A percentile compares a stretch with the other conserved stretches of the same genome.
Evolutionary conservation across 352 stramenopile species (phyloP).

Genomic region (Globisporangium solare): DNA sequence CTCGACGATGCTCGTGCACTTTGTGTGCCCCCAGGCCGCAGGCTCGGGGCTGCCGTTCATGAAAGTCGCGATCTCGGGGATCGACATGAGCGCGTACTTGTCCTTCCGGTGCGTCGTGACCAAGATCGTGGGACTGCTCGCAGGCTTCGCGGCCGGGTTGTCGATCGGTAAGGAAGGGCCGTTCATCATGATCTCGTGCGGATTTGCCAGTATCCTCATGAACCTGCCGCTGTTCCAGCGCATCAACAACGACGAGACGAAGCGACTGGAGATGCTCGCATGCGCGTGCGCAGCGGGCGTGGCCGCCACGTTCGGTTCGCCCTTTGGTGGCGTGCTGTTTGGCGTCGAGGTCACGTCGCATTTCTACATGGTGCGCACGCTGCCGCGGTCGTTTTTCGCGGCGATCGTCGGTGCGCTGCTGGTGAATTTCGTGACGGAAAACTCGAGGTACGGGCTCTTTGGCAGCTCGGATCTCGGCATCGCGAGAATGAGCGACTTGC

Average conservation of each 20-base stretch:
- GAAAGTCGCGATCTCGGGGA: constrained; percentile 78
- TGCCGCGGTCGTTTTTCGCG: constrained; percentile 77
- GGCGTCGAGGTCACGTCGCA: constrained; percentile 81
- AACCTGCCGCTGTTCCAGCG: constrained; percentile 57
- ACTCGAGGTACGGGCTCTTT: constrained; percentile 69
- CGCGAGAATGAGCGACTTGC: constrained; percentile 33
- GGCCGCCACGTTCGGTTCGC: constrained; percentile 81
- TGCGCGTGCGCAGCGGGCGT: constrained; percentile 77
- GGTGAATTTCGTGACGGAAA: constrained; percentile 58
- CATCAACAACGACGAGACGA: constrained; percentile 76
- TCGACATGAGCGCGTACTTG: constrained; percentile 74
- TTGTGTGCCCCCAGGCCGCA: constrained; percentile 61
- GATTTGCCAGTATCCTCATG: constrained; percentile 78
- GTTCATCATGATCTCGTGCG: constrained; percentile 87
- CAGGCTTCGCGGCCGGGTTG: constrained; percentile 53
- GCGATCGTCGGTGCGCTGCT: constrained; percentile 70
- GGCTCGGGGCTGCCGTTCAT: constrained; percentile 78
- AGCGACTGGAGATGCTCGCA: constrained; percentile 78
- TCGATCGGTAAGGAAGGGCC: constrained; percentile 85
- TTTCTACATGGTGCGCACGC: constrained; percentile 79
- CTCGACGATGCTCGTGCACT: constrained; percentile 46
- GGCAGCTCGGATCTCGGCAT: constrained; percentile 67
- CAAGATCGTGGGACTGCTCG: constrained; percentile 67
- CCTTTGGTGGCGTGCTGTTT: constrained; percentile 85
- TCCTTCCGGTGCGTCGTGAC: constrained; percentile 64